Percentiles rank a stretch among this genome's conserved stretches.
Evolutionary conservation across 2,329 filamentous ascomycete genomes (phyloP).

Genomic region (Nannizziopsis barbatae): DNA sequence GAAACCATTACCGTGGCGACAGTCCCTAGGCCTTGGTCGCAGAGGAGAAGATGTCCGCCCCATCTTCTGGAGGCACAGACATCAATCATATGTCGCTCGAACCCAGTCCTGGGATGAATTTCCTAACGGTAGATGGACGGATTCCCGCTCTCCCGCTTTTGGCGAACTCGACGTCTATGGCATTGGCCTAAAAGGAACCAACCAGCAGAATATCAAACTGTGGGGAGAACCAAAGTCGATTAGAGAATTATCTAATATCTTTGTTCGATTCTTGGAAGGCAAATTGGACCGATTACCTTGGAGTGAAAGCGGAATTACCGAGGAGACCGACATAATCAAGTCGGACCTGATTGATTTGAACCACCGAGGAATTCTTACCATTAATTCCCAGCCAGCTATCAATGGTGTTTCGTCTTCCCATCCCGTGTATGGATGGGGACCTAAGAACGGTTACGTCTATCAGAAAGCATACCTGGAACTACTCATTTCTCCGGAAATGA

Average conservation of each 20-base stretch:
- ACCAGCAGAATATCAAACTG: constrained; percentile 87
- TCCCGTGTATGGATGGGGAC: constrained; percentile 85
- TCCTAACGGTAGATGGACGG: constrained; percentile 96
- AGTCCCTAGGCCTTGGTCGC: constrained; percentile 78
- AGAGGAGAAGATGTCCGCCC: constrained; percentile 91
- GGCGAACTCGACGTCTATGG: constrained; percentile 91
- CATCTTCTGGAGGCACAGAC: constrained; percentile 97
- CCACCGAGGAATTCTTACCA: constrained; percentile 74
- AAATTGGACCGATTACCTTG: constrained; percentile 76
- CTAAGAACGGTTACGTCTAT: constrained; percentile 89
- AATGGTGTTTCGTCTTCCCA: constrained; percentile 82
- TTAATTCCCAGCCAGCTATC: constrained; percentile 95
- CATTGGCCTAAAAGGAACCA: constrained; percentile 84
- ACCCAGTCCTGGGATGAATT: constrained; percentile 99
- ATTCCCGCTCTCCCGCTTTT: constrained; percentile 89
- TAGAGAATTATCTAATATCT: constrained; percentile 69
- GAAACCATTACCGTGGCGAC: constrained; percentile 90
- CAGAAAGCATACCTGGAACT: constrained; percentile 97
- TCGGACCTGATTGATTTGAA: constrained; percentile 71
- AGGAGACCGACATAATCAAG: constrained; percentile 69
- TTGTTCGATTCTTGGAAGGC: constrained; percentile 73
- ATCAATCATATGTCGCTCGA: constrained; percentile 86
- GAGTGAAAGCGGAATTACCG: constrained; percentile 80
- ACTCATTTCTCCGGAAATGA: constrained; percentile 68
- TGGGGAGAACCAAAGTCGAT: constrained; percentile 80